Conservation (phyloP, 495 filamentous ascomycete genomes). For the Letharia columbiana region DNA sequence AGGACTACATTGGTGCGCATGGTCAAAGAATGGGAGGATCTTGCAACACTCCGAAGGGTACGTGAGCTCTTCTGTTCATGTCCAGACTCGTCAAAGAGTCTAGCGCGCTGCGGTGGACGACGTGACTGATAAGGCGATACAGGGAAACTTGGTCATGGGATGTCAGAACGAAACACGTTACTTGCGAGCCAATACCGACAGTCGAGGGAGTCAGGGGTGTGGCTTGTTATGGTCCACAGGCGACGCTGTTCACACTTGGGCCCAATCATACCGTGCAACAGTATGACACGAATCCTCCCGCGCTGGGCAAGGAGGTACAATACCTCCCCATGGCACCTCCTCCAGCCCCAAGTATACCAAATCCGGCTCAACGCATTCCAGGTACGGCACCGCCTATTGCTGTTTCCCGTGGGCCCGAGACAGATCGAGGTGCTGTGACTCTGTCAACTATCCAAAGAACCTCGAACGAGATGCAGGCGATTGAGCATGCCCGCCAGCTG, state of each 20-base stretch:
- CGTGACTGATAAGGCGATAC: conserved; percentile 23
- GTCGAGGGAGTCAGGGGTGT: conserved; percentile 72
- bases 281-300: conserved; percentile 79
- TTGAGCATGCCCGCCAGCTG: conserved; percentile 42
- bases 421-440: conserved; percentile 19
- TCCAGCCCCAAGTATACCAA: conserved; percentile 34
- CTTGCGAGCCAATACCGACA: conserved; percentile 79
- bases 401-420: conserved; percentile 15
- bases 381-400: conserved; percentile 26
- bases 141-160: conserved; percentile 94
- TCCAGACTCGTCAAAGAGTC: conserved; percentile 1
- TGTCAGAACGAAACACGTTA: conserved; percentile 90
- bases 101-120: neutral
- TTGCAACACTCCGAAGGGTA: conserved; percentile 89
- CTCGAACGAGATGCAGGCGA: conserved; percentile 37
- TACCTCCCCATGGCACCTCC: conserved; percentile 71
- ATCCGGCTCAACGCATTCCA: conserved; percentile 17
- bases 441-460: conserved; percentile 32
- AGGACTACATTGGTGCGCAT: conserved; percentile 91
- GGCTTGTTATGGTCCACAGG: conserved; percentile 79
- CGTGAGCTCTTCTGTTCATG: conserved; percentile 30
- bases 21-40: conserved; percentile 96
- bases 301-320: conserved; percentile 73
- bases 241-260: conserved; percentile 86
- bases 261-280: conserved; percentile 86